Evolutionary conservation across 2,329 filamentous ascomycete genomes (phyloP).

Genomic region (Teratosphaeria gauchensis): DNA sequence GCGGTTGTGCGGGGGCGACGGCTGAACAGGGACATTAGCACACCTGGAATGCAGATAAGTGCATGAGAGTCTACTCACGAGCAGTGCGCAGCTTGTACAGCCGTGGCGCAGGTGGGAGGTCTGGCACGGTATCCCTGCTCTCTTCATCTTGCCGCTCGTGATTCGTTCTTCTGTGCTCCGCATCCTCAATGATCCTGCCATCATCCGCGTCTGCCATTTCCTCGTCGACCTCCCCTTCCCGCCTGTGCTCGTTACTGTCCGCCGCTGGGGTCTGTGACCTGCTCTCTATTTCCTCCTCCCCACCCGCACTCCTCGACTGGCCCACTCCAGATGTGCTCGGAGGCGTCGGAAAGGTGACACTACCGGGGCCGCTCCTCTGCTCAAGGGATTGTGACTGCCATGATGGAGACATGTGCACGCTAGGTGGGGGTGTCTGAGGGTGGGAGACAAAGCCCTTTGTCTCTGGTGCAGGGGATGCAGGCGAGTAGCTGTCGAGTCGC

Average conservation of each 20-base stretch:
- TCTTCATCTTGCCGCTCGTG: constrained; percentile 35
- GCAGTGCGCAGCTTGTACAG: constrained; percentile 20
- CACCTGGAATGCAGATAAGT: background rate
- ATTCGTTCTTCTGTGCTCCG: constrained; percentile 33
- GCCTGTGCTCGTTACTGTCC: constrained; percentile 12
- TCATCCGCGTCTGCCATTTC: constrained; percentile 28
- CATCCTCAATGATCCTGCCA: constrained; percentile 22
- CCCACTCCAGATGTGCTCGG: constrained; percentile 30
- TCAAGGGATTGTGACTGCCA: constrained; percentile 27
- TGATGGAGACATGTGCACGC: constrained; percentile 38
- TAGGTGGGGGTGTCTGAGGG: constrained; percentile 40
- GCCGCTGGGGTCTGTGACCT: constrained; percentile 17
- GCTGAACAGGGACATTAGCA: constrained; percentile 18
- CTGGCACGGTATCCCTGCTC: constrained; percentile 1
- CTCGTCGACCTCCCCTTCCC: constrained; percentile 34
- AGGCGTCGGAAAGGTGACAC: constrained; percentile 29
- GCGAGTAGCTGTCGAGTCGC: constrained; percentile 33
- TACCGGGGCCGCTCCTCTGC: constrained; percentile 4
- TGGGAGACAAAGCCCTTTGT: constrained; percentile 32
- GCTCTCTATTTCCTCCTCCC: constrained; percentile 16
- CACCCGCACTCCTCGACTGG: constrained; percentile 16
- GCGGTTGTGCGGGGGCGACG: constrained; percentile 40
- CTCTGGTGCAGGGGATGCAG: constrained; percentile 34
- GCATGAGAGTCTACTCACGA: constrained; percentile 22
- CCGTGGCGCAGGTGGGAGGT: constrained; percentile 5